Percentiles rank a stretch among this genome's conserved stretches.
Conservation (phyloP, 1,284 basidiomycete species). For the Peniophora sp. region DNA sequence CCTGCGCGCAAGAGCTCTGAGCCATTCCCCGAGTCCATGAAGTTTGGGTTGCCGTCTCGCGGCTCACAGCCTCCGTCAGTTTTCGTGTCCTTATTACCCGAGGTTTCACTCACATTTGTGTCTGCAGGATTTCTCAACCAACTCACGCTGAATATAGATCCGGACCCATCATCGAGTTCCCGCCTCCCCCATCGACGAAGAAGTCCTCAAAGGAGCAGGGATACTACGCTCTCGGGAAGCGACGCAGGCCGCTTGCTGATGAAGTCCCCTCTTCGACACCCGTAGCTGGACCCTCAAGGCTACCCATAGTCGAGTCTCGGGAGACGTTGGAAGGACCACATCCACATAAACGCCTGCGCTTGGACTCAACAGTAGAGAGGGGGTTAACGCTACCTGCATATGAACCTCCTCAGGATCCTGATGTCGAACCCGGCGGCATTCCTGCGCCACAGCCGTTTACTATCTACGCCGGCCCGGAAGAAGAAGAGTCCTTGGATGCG, state of each 20-base stretch:
- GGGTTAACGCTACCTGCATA: not conserved
- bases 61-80: no score
- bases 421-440: not conserved
- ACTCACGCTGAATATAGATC: not conserved
- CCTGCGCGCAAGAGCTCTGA: slow-evolving; percentile 6
- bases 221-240: slow-evolving; percentile 43
- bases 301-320: slow-evolving; percentile 27
- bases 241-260: slow-evolving; percentile 41
- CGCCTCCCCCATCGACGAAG: slow-evolving; percentile 12
- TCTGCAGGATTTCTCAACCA: no score
- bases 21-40: slow-evolving; percentile 7
- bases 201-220: slow-evolving; percentile 5
- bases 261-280: slow-evolving; percentile 14
- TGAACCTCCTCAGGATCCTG: not conserved
- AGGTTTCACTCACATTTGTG: no score
- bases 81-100: no score
- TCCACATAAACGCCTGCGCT: slow-evolving; percentile 48
- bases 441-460: slow-evolving; percentile 14
- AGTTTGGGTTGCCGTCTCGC: not conserved
- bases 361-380: slow-evolving; percentile 9
- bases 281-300: slow-evolving; percentile 31
- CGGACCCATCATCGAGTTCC: slow-evolving; percentile 12
- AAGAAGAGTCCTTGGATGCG: slow-evolving; percentile 13
- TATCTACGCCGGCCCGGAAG: slow-evolving; percentile 24
- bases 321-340: slow-evolving; percentile 27